Conservation (phyloP, 140 eudicot species). For the Oenanthe javanica region DNA sequence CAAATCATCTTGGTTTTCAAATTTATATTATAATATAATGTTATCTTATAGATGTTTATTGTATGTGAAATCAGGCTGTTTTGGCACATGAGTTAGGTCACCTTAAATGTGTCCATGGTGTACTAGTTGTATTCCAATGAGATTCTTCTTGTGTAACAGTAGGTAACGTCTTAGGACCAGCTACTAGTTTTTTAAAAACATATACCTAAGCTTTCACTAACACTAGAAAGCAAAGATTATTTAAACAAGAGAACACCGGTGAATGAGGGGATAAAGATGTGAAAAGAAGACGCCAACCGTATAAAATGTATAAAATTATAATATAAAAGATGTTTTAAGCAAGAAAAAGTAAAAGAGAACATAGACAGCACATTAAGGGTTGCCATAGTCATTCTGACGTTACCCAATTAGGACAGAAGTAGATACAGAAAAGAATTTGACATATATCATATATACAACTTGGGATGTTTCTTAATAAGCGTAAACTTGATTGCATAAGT, state of each 20-base stretch:
- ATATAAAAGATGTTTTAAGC: neutral
- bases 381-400: neutral
- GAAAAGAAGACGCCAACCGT: neutral
- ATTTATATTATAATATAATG: neutral
- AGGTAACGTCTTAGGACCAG: neutral
- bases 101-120: slow-evolving; percentile 96
- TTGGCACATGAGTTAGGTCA: slow-evolving; percentile 98
- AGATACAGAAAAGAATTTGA: no score
- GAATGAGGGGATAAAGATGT: neutral
- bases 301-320: neutral
- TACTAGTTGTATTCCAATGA: no score
- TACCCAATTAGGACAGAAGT: neutral
- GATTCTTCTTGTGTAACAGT: neutral
- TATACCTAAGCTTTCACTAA: neutral
- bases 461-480: neutral
- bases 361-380: neutral
- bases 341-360: neutral
- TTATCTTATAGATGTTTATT: slow-evolving; percentile 5
- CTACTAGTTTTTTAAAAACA: neutral
- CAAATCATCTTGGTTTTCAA: neutral
- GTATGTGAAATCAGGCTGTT: slow-evolving; percentile 56
- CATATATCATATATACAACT: neutral
- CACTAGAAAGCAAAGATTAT: neutral
- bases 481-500: neutral
- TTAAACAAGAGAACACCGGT: neutral